Evolutionary conservation across 2,329 filamentous ascomycete genomes (phyloP), one percentile per base, ranked within the genome.

Genomic region (Neonectria ditissima): DNA sequence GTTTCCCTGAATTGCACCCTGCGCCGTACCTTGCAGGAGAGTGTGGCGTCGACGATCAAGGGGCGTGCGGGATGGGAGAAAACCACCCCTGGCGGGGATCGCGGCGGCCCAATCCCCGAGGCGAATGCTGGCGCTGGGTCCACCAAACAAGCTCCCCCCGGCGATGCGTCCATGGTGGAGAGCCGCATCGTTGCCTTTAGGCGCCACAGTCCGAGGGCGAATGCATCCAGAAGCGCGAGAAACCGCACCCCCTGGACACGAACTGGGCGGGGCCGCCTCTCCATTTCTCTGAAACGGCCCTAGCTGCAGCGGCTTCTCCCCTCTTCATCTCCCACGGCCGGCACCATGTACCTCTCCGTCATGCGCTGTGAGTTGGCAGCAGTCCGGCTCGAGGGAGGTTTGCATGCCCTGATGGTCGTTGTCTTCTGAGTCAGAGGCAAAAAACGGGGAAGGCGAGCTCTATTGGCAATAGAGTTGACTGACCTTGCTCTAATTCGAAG

Each of bases 71-170:
- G 48, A 62, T 57, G 34, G 39, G 30, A 32, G 43, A 30, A 32
- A 43, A 30, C 5, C 20, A 16, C 22, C 47, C 16, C 18, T n/a
- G 8, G 14, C 10, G 34, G 16, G n/a, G 45, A 50, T 34, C 41
- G n/a, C 34, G 9, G 11, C 10, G 32, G 20, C 39, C 63, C 63
- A 73, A 73, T 71, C 43, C 56, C 1, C 20, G 10, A 7, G 1
- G 20, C 20, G 2, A 13, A 41, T n/a, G 5, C 18, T n/a, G 24
- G 51, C 22, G 39, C 53, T n/a, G 34, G 69, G 62, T 34, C 71
- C 71, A 73, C 61, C 62, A 65, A 73, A 73, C 71, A 73, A 73
- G 71, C 71, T 73, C 58, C 53, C 57, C 65, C 50, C 56, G 66
- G 53, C 65, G 63, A 34, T 66, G 62, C 61, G 62, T 59, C 24